Percentiles rank a stretch among this genome's conserved stretches.
Conservation (phyloP, 2,329 filamentous ascomycete species). For the Colletotrichum paranaense region DNA sequence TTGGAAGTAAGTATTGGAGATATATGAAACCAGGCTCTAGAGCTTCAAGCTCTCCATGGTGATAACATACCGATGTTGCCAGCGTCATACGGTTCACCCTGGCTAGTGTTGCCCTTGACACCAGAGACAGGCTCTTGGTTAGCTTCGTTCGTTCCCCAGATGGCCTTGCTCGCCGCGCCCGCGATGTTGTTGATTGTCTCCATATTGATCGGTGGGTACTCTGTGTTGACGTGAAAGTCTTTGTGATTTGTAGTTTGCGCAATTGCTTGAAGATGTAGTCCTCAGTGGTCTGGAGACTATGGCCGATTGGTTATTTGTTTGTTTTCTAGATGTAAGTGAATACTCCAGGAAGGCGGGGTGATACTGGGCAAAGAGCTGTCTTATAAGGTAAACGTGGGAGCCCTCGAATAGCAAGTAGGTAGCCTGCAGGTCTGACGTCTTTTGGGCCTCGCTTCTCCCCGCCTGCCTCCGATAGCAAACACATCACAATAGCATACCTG, state of each 20-base stretch:
- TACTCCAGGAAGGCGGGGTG: background rate
- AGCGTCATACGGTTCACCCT: constrained; percentile 80
- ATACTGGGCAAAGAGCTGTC: constrained; percentile 11
- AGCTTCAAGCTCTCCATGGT: background rate
- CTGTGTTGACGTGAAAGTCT: background rate
- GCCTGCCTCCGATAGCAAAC: background rate
- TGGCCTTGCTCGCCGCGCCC: constrained; percentile 51
- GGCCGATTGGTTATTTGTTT: background rate
- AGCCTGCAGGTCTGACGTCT: constrained; percentile 28
- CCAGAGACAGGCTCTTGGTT: constrained; percentile 78
- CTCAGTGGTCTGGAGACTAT: background rate
- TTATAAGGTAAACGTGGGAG: constrained; percentile 2
- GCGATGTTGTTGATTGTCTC: constrained; percentile 71
- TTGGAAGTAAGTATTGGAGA: background rate
- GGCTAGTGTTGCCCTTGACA: constrained; percentile 72
- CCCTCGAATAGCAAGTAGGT: background rate
- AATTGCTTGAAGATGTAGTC: background rate
- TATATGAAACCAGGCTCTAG: background rate
- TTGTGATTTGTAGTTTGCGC: background rate
- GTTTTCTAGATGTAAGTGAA: background rate
- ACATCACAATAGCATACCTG: background rate
- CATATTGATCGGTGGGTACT: constrained; percentile 56
- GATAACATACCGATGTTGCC: constrained; percentile 72
- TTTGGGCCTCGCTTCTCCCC: background rate
- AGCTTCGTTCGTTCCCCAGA: constrained; percentile 55